These are phyloP conservation scores for Ceratocystis colombiana DNA, from an alignment of 2,329 filamentous ascomycete genomes.

Conservation along the genomic window DNA sequence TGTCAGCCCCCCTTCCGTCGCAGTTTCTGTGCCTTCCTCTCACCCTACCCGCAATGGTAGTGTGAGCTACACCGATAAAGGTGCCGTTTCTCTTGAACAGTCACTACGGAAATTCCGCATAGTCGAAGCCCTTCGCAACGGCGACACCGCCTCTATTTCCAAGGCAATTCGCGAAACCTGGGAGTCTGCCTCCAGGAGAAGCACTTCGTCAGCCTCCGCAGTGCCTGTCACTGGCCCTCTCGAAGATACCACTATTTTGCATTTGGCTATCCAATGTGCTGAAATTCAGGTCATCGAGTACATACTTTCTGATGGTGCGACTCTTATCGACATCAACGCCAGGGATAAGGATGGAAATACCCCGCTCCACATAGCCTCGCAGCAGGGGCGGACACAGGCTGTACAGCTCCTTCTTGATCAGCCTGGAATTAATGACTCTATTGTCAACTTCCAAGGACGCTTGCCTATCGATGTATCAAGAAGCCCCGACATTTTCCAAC, in stretches of 20 bases:
- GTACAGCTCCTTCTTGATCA: slow-evolving; percentile 78
- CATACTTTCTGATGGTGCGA: slow-evolving; percentile 65
- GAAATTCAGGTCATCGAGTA: slow-evolving; percentile 89
- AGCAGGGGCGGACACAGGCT: slow-evolving; percentile 67
- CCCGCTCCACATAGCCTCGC: slow-evolving; percentile 76
- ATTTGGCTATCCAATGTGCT: slow-evolving; percentile 90
- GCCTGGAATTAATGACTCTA: slow-evolving; percentile 74
- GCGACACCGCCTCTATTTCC: slow-evolving; percentile 82
- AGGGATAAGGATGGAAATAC: slow-evolving; percentile 88
- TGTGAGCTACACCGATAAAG: slow-evolving; percentile 35
- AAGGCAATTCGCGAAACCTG: slow-evolving; percentile 65
- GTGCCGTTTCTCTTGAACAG: slow-evolving; percentile 61
- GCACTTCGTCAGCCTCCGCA: slow-evolving; percentile 45
- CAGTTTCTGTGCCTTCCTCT: slow-evolving; percentile 26
- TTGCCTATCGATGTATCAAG: slow-evolving; percentile 79
- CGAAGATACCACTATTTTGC: slow-evolving; percentile 81
- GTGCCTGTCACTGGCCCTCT: slow-evolving; percentile 38
- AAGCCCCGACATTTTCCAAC: slow-evolving; percentile 90
- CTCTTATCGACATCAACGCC: slow-evolving; percentile 57
- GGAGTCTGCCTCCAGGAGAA: slow-evolving; percentile 44
- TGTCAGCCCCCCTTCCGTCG: slow-evolving; percentile 32
- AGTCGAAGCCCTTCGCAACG: slow-evolving; percentile 82
- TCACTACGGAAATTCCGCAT: slow-evolving; percentile 90
- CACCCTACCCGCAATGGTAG: slow-evolving; percentile 26
- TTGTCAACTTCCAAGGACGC: slow-evolving; percentile 75